Evolutionary conservation across 768 basidiomycete genomes (phyloP).

Genomic region (Rhodotorula toruloides): DNA sequence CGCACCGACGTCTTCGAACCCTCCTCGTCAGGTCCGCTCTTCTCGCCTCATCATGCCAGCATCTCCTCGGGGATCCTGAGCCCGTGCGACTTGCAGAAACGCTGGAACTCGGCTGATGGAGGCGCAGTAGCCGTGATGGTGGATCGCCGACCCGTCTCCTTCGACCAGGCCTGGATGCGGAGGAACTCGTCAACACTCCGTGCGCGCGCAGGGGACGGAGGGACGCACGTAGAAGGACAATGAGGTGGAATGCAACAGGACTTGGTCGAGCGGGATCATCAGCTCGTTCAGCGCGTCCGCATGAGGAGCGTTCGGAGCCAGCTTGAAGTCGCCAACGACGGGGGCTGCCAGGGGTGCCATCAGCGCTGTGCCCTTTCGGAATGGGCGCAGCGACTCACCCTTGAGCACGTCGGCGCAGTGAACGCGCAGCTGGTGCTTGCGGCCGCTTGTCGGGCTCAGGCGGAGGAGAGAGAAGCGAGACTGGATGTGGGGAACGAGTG

Average conservation of each 20-base stretch:
- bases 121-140: slow-evolving; percentile 1
- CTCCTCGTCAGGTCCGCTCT: no score
- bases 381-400: neutral
- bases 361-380: no score
- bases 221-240: slow-evolving; percentile 17
- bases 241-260: slow-evolving; percentile 19
- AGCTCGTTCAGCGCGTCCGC: slow-evolving; percentile 16
- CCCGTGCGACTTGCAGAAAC: slow-evolving; percentile 30
- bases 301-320: slow-evolving; percentile 10
- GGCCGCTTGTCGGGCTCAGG: slow-evolving; percentile 22
- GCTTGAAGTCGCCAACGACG: slow-evolving; percentile 36
- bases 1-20: no score
- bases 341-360: slow-evolving; percentile 4
- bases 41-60: no score
- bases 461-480: slow-evolving; percentile 10
- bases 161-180: slow-evolving; percentile 9
- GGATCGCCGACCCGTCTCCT: slow-evolving; percentile 14
- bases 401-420: slow-evolving; percentile 24
- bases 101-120: neutral
- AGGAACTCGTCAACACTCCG: neutral
- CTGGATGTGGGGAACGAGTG: neutral
- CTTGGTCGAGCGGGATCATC: slow-evolving; percentile 11
- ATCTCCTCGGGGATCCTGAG: slow-evolving; percentile 4
- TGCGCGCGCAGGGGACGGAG: neutral
- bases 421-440: slow-evolving; percentile 36